Base-by-base conservation (phyloP, 2,329 filamentous ascomycete species). In the Phaeosphaeria sp. region DNA sequence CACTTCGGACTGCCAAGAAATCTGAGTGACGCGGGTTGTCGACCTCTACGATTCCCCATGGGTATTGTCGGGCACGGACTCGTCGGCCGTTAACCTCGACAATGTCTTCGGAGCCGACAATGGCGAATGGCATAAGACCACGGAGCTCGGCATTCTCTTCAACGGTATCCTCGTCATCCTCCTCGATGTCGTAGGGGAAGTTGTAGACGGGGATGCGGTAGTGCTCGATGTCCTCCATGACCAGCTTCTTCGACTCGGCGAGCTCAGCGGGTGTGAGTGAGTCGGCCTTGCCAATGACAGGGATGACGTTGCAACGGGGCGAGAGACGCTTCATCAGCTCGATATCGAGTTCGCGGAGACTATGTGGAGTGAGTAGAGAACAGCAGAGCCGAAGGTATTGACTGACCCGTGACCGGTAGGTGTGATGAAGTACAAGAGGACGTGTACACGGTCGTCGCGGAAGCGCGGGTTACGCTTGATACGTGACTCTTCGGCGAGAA, bases 391-490 rank as follows among this genome's bases (percentile, higher is more conserved):
- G 36, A 39, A 33, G 21, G 25, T 39, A 40, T 17, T 20, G 43
- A 78, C 87, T 75, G 84, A 93, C 91, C 91, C 93, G 79, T 97
- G 93, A 74, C 95, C 95, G 61, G 95, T 99, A 48, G 95, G 95
- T 66, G 95, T 96, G 85, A 99, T 98, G 81, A 99, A 99, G 87
- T 99, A 99, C 74, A 99, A 89, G 79, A 99, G 89, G 69, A 93
- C 95, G 77, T 99, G 95, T 49, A 99, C 92, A 83, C 95, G 92
- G 84, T 99, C 98, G 83, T 99, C 95, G 77, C 95, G 90, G 90
- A 99, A 99, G 76, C 95, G 90, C 72, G 95, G 95, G 85, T 99
- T 99, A 93, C 95, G 95, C 91, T 99, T 99, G 86, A 99, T 99
- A 85, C 95, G 92, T 74, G 95, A 98, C 84, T 99, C 95, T 84